Evolutionary conservation across 2,329 filamentous ascomycete species (phyloP), one percentile per base, ranked within the genome.

Genomic region (Exophiala spinifera): DNA sequence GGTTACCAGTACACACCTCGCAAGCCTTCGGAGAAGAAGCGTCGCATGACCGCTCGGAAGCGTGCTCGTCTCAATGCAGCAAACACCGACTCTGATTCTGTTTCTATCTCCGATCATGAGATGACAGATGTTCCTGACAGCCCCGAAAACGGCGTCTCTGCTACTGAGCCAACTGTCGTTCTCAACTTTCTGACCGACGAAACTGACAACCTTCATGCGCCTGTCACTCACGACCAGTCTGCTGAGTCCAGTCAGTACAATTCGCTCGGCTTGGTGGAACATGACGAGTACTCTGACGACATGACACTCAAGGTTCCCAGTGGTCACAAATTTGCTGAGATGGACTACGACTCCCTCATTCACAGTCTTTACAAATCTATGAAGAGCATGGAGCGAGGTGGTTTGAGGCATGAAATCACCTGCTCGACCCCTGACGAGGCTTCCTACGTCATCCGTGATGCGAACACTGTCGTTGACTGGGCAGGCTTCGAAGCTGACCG

Each of bases 1-100:
- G 66, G 71, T 44, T 77, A 76, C 61, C 70, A 75, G 46, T 76
- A 76, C 58, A 69, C 74, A 49, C 74, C 75, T 49, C 72, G 75
- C 58, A 75, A 75, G 64, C 69, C 73, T 28, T 71, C 64, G 21
- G 70, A 77, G 63, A 74, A 72, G 64, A 77, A 76, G 65, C 70
- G 72, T 51, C 71, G 75, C 55, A 70, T 71, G 62, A 70, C 69
- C 31, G 69, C 70, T 55, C 69, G 67, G 47, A 70, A 69, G 62
- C 56, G 64, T 51, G 63, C 46, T 19, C 20, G 48, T 19, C 50
- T 51, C 43, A 33, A 37, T 36, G 44, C 47, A 6, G 20, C 23
- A 20, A 39, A 56, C 37, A 40, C 31, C 28, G 14, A 43, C 23
- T 43, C 39, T 21, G 45, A 43, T 33, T 17, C 36, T 7, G 25